Percentiles rank a stretch among this genome's conserved stretches.
Evolutionary conservation across 1,139 yeast species (phyloP).

Genomic region (Blastobotrys niveus): DNA sequence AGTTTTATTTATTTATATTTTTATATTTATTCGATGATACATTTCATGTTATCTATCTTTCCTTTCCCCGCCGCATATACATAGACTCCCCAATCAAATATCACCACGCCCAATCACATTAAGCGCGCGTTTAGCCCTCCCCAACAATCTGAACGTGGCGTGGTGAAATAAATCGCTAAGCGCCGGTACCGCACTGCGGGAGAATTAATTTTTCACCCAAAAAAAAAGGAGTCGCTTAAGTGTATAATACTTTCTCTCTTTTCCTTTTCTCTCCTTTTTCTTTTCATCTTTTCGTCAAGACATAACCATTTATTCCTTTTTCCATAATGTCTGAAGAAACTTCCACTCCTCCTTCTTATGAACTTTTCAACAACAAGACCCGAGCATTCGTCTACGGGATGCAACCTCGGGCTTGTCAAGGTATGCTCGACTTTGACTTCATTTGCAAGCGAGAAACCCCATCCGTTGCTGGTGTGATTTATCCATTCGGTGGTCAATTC

Average conservation of each 20-base stretch:
- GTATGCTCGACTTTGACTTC: constrained; percentile 45
- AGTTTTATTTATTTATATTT: too few relatives aligned
- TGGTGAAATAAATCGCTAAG: too few relatives aligned
- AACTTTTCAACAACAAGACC: constrained; percentile 40
- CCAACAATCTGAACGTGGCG: too few relatives aligned
- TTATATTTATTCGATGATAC: too few relatives aligned
- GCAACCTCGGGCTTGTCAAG: constrained; percentile 46
- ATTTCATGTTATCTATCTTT: too few relatives aligned
- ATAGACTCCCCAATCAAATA: too few relatives aligned
- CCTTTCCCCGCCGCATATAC: too few relatives aligned
- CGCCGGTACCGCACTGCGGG: too few relatives aligned
- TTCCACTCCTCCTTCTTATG: constrained; percentile 27
- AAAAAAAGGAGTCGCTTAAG: too few relatives aligned
- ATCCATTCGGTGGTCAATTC: constrained; percentile 45
- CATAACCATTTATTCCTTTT: constrained; percentile 12
- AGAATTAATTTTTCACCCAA: too few relatives aligned
- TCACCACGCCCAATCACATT: too few relatives aligned
- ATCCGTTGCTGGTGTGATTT: constrained; percentile 45
- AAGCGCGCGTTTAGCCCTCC: too few relatives aligned
- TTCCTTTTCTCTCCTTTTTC: neutral
- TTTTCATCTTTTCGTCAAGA: neutral
- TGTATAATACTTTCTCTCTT: neutral
- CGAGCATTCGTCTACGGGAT: constrained; percentile 42
- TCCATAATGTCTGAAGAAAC: constrained; percentile 12
- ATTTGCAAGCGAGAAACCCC: constrained; percentile 43